These are phyloP conservation scores for Globisporangium megalacanthum DNA, from an alignment of 352 stramenopile species.

Conservation along the genomic window DNA sequence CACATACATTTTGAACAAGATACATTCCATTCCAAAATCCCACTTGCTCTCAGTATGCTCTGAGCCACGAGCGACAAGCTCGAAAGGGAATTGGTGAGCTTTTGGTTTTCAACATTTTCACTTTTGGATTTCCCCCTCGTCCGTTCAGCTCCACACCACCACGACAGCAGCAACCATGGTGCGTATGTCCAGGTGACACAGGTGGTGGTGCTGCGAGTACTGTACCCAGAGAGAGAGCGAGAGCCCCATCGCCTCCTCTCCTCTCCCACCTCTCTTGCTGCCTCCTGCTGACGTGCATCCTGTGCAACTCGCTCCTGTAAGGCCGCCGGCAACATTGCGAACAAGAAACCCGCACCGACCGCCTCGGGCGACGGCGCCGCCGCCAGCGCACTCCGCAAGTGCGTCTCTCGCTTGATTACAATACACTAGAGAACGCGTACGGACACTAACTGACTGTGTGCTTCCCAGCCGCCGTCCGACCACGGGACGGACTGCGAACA, in stretches of 20 bases:
- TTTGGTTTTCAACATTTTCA: not conserved
- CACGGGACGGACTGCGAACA: constrained; percentile 51
- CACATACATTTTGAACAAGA: not conserved
- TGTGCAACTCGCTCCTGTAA: constrained; percentile 4
- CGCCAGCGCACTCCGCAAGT: constrained; percentile 71
- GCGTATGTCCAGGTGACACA: not conserved
- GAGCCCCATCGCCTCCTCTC: no score
- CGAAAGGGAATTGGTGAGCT: no score
- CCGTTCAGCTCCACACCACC: not conserved
- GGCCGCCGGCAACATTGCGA: constrained; percentile 34
- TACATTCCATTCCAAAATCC: not conserved
- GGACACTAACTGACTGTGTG: not conserved
- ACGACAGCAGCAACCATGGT: constrained; percentile 9
- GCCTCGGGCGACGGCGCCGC: constrained; percentile 52
- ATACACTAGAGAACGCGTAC: not conserved
- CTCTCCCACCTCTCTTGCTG: no score
- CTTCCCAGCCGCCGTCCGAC: constrained; percentile 44
- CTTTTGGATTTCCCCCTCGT: constrained; percentile 16
- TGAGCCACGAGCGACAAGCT: not conserved
- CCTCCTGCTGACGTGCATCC: not conserved
- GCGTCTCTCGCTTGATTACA: constrained; percentile 9
- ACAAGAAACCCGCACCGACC: constrained; percentile 68
- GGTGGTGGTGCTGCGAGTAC: no score
- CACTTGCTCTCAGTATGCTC: not conserved
- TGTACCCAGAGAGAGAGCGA: no score